These are phyloP conservation scores for Ploettnerulaceae sp. DNA, from an alignment of 2,329 filamentous ascomycete species.

Conservation along the genomic window DNA sequence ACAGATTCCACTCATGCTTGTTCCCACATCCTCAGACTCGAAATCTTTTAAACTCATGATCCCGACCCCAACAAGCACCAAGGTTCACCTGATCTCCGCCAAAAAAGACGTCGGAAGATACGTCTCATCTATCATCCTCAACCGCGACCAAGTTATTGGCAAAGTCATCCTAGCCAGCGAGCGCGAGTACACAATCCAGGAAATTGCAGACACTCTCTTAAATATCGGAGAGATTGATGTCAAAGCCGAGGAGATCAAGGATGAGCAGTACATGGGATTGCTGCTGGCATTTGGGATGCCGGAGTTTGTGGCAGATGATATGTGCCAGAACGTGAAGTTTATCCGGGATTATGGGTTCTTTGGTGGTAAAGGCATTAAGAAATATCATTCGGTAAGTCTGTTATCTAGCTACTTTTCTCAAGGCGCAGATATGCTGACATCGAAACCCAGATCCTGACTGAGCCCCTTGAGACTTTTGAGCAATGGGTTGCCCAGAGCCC, in stretches of 20 bases:
- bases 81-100: constrained; percentile 30
- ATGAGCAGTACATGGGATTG: constrained; percentile 4
- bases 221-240: constrained; percentile 34
- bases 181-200: constrained; percentile 35
- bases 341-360: constrained; percentile 36
- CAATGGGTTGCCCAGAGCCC: constrained; percentile 8
- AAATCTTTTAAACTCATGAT: constrained; percentile 20
- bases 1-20: constrained; percentile 14
- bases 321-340: constrained; percentile 24
- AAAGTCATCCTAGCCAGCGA: constrained; percentile 38
- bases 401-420: background rate
- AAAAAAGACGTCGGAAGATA: constrained; percentile 30
- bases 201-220: constrained; percentile 37
- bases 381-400: constrained; percentile 10
- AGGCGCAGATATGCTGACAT: background rate
- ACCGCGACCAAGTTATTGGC: constrained; percentile 35
- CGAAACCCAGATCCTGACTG: constrained; percentile 1
- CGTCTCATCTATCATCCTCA: constrained; percentile 19
- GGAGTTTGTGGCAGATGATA: constrained; percentile 21
- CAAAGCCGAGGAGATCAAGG: constrained; percentile 15
- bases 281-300: constrained; percentile 13
- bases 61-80: constrained; percentile 8
- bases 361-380: constrained; percentile 20
- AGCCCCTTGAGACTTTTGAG: constrained; percentile 10
- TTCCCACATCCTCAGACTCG: constrained; percentile 14